Evolutionary conservation across 176 grass and related monocot genomes (phyloP).

Genomic region (Hsuehochloa calcarea): DNA sequence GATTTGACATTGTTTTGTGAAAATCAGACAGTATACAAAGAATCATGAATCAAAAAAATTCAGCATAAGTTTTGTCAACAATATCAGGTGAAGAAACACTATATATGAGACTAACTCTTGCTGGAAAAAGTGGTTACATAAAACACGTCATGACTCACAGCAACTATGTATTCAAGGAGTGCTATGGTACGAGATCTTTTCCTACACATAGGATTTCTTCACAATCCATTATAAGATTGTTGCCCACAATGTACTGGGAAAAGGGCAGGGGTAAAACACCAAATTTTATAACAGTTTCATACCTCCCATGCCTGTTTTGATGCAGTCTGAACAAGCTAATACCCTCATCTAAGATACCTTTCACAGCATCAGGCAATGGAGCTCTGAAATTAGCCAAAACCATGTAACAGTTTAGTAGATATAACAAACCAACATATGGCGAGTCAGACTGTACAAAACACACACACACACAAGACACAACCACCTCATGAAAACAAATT

Average conservation of each 20-base stretch:
- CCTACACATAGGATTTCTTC: not conserved
- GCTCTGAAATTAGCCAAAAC: conserved; percentile 51
- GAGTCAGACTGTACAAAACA: not conserved
- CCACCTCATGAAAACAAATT: not conserved
- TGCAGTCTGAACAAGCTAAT: conserved; percentile 83
- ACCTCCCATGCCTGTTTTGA: conserved; percentile 95
- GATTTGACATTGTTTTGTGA: conserved; percentile 45
- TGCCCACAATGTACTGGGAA: not conserved
- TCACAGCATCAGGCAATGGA: conserved; percentile 70
- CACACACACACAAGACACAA: not conserved
- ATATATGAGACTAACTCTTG: not conserved
- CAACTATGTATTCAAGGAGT: not conserved
- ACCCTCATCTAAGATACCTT: conserved; percentile 75
- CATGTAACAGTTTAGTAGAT: not conserved
- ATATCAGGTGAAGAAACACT: not conserved
- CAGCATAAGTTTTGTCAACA: not conserved
- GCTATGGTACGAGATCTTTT: not conserved
- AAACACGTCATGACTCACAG: not conserved
- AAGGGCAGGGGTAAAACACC: not conserved
- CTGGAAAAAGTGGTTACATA: too few species aligned
- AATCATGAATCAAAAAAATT: conserved; percentile 21
- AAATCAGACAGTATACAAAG: conserved; percentile 26
- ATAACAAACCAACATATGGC: conserved; percentile 1
- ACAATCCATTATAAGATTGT: not conserved
- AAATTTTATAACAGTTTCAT: conserved; percentile 21